Evolutionary conservation across 495 filamentous ascomycete species (phyloP), one percentile per base, ranked within the genome.

Genomic region (Penicillium angulare): DNA sequence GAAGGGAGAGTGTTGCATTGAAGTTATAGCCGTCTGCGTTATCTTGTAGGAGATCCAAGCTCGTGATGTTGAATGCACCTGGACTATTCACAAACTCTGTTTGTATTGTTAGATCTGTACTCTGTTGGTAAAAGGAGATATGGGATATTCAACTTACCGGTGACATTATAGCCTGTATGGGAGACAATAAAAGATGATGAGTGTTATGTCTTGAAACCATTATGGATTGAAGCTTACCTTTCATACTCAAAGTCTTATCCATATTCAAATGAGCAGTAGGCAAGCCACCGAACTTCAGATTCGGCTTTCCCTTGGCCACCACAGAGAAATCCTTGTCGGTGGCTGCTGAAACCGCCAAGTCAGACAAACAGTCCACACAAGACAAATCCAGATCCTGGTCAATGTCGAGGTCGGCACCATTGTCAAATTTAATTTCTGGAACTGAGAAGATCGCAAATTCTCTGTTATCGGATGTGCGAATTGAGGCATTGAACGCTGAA

Each of bases 261-360:
- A 69, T 65, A 49, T 66, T 38, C 24, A 69, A 50, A 50, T 61
- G 61, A 9, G 58, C 56, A 3, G 56, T 69, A 0, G 66, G 66
- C 1, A 69, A 41, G 1, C n/a, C 56, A 2, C 53, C 53, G 12
- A 63, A 9, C 10, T 61, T 61, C 38, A 69, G 36, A 26, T 61
- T 48, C 5, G 63, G 59, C 1, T 56, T 41, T 9, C 61, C 66
- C 1, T 56, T 59, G 4, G 61, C 34, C 47, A 65, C n/a, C 5
- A 67, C 38, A 0, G 46, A 39, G 29, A 64, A 53, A n/a, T 46
- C 59, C n/a, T 61, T 27, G 29, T 61, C 61, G 9, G 61, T 51
- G n/a, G 51, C 63, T 1, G 59, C 59, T 5, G 42, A 26, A n/a
- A 49, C 35, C 10, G 59, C 61, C 39, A 69, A 23, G 10, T 56